Evolutionary conservation across 2,329 filamentous ascomycete genomes (phyloP), one percentile per base, ranked within the genome.

Genomic region (Furcasterigmium sp.): DNA sequence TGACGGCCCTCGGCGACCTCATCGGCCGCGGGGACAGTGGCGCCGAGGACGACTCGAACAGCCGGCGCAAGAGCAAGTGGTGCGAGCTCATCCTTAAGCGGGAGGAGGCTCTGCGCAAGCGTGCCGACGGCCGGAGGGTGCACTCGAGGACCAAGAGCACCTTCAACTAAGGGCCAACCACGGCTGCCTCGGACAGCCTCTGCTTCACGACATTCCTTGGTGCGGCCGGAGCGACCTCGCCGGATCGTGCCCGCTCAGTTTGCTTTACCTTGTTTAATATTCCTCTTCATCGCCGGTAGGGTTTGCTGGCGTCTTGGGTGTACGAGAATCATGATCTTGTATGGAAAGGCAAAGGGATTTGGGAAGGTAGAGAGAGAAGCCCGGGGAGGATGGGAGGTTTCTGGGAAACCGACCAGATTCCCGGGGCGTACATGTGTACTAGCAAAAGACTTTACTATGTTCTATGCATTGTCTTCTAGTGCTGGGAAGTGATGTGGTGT

Each of bases 1-100:
- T 98, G 86, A 83, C 82, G 61, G 85, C 89, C 13, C 79, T 98
- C 18, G 76, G 76, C 3, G 90, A 97, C 35, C 73, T 82, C 42
- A 73, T 80, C 46, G 76, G 78, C 28, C 79, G 80, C 32, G 67
- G 73, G 45, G 69, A 72, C 42, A 64, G 65, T 45, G 58, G 60
- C 25, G 64, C 67, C 6, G 72, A 73, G 11, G 75, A 76, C 34
- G 73, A 71, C 20, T 51, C 53, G 30, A 56, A 50, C 15, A 63
- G 59, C n/a, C 56, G 64, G 23, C 68, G 69, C 43, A 70, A 72
- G 54, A 68, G 73, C 46, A 80, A 80, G 63, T 86, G 82, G 82
- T 85, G 80, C 55, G 81, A 85, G 48, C 62, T 83, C 51, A 75
- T 85, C 48, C 68, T 86, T 50, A 81, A 81, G 69, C 66, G 75